Evolutionary conservation across 2,329 filamentous ascomycete species (phyloP).

Genomic region (Beauveria scarabaeidicola): DNA sequence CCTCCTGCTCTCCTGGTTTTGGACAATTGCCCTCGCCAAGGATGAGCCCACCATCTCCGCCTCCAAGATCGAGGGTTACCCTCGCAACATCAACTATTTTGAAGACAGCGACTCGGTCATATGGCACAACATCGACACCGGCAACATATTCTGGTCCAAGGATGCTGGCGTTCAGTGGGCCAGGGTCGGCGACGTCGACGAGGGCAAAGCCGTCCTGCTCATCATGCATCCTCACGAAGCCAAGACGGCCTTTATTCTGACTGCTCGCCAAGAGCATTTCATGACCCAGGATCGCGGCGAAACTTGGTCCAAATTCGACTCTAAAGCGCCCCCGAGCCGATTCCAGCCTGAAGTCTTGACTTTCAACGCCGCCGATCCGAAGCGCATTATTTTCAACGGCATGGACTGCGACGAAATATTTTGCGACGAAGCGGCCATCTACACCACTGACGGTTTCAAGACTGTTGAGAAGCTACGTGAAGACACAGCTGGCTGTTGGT

Average conservation of each 20-base stretch:
- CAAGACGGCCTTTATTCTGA: conserved; percentile 72
- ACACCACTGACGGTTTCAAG: conserved; percentile 82
- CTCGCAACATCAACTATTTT: conserved; percentile 75
- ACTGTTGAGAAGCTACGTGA: conserved; percentile 56
- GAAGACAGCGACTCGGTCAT: conserved; percentile 78
- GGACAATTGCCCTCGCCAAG: conserved; percentile 41
- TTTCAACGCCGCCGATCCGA: conserved; percentile 77
- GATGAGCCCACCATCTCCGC: conserved; percentile 58
- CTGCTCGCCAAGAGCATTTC: conserved; percentile 63
- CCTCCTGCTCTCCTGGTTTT: conserved; percentile 42
- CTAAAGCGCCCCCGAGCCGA: conserved; percentile 47
- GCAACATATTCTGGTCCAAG: conserved; percentile 65
- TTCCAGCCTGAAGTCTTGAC: conserved; percentile 46
- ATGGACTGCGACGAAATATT: conserved; percentile 57
- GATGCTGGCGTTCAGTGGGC: conserved; percentile 77
- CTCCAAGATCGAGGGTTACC: conserved; percentile 57
- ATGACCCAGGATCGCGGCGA: conserved; percentile 76
- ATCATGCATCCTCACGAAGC: conserved; percentile 71
- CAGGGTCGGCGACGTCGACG: conserved; percentile 53
- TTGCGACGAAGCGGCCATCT: conserved; percentile 57
- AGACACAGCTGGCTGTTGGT: conserved; percentile 70
- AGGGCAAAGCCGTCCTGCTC: conserved; percentile 54
- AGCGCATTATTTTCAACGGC: conserved; percentile 79
- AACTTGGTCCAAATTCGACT: conserved; percentile 68
- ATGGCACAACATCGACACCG: conserved; percentile 56